Base-by-base conservation (phyloP, 2,329 filamentous ascomycete species). In the Sclerotinia minor region DNA sequence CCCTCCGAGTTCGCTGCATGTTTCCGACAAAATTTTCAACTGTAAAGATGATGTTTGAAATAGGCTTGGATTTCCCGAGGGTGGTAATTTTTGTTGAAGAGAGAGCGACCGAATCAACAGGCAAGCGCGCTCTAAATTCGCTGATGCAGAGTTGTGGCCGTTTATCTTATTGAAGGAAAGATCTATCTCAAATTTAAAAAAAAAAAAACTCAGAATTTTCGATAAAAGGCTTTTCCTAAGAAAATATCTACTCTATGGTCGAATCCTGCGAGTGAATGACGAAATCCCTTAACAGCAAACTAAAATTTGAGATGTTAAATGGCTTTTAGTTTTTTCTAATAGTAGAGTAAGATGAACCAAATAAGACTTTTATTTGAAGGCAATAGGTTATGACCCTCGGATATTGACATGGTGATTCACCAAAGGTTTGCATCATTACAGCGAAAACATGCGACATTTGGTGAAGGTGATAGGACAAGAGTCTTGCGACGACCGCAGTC, bases 41-140 rank as follows among this genome's bases (percentile, higher is more conserved):
- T 21, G 35, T 50, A 19, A 17, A 47, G 21, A 38, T 26, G 21
- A 63, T 26, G 21, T 21, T 21, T 50, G 29, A 50, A 26, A 38
- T 8, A 50, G 15, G 8, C 6, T 11, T 17, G 35, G 9, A 50
- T 9, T 38, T 50, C 15, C 38, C 1, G n/a, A 19, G 3, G 1
- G 7, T 24, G 21, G n/a, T 17, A 9, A 13, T 21, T 41, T 19
- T 41, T 35, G 29, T 35, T 26, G 32, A 38, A 63, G n/a, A 15
- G 17, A 35, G 1, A 50, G 45, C 24, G 21, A 21, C 29, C n/a
- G 26, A n/a, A 6, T 38, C 13, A 26, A 35, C 24, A n/a, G 45
- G 59, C 45, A 63, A 63, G 59, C n/a, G 32, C 45, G 4, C 32
- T 50, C n/a, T 15, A 63, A 41, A n/a, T 9, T 50, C 8, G n/a